Percentiles rank a stretch among this genome's conserved stretches.
phyloP scores from a whole-genome alignment of 2,329 filamentous ascomycete genomes.

The Periconia sp. region DNA sequence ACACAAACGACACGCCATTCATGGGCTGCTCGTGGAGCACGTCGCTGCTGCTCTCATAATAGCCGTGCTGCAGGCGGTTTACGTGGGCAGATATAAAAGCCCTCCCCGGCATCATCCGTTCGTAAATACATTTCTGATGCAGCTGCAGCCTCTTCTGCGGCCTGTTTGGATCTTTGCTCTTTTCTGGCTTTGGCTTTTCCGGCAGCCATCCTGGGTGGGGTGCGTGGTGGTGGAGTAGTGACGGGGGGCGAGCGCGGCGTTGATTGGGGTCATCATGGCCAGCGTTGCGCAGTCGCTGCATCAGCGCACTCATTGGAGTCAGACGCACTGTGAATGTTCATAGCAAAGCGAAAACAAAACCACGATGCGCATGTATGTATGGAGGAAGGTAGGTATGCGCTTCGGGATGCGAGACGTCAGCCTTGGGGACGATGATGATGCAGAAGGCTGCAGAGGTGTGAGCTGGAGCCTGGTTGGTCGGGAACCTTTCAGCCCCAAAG shows the following conservation, averaged over 20 bases:
- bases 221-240: background rate
- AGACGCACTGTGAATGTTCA: background rate
- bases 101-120: slow-evolving; percentile 51
- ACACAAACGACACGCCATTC: slow-evolving; percentile 52
- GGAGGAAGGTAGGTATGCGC: background rate
- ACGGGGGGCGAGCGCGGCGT: background rate
- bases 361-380: background rate
- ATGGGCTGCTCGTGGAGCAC: slow-evolving; percentile 47
- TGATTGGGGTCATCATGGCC: slow-evolving; percentile 1
- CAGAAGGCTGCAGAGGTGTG: background rate
- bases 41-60: slow-evolving; percentile 41
- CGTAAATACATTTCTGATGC: slow-evolving; percentile 50
- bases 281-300: slow-evolving; percentile 9
- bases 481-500: too few species aligned
- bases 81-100: slow-evolving; percentile 54
- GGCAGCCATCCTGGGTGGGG: background rate
- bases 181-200: slow-evolving; percentile 11
- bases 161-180: slow-evolving; percentile 24
- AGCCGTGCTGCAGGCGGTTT: slow-evolving; percentile 54
- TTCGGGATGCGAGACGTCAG: background rate
- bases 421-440: background rate
- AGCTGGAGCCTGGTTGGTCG: background rate
- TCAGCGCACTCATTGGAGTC: slow-evolving; percentile 14
- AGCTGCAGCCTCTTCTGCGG: slow-evolving; percentile 29
- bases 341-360: background rate